Percentiles rank a stretch among this genome's conserved stretches.
phyloP scores from a whole-genome alignment of 805 yeast species.

The Saccharomycopsis guyanensis region DNA sequence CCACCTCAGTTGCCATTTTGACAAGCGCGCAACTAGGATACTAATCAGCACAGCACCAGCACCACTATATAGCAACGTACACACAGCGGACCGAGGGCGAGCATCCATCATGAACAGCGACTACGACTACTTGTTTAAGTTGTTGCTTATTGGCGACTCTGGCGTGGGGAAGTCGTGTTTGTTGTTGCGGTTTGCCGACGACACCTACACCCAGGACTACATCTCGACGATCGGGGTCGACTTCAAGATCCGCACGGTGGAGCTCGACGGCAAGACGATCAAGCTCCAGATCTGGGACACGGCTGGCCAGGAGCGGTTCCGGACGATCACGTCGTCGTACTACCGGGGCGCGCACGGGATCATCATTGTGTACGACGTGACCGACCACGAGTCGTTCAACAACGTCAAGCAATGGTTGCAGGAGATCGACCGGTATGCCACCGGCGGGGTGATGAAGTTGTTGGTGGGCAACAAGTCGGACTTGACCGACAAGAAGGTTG shows the following conservation, averaged over 20 bases:
- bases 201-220: constrained; percentile 93
- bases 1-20: too few relatives aligned
- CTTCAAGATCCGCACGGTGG: constrained; percentile 94
- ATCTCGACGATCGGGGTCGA: constrained; percentile 98
- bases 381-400: constrained; percentile 93
- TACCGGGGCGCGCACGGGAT: constrained; percentile 99
- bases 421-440: constrained; percentile 96
- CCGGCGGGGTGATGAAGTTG: constrained; percentile 93
- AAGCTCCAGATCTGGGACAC: constrained; percentile 97
- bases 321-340: constrained; percentile 90
- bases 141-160: constrained; percentile 93
- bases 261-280: constrained; percentile 84
- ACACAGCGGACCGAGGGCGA: too few relatives aligned
- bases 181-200: constrained; percentile 91
- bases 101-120: constrained; percentile 65
- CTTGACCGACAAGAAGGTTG: constrained; percentile 86
- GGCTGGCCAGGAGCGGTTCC: constrained; percentile 94
- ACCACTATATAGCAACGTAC: too few relatives aligned
- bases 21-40: too few relatives aligned
- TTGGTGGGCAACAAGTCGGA: constrained; percentile 97
- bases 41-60: too few relatives aligned
- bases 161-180: constrained; percentile 98
- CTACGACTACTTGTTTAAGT: constrained; percentile 95
- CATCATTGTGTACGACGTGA: constrained; percentile 94
- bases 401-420: constrained; percentile 98